phyloP scores from a whole-genome alignment of 495 filamentous ascomycete genomes.

The Trichocladium uniseriatum region DNA sequence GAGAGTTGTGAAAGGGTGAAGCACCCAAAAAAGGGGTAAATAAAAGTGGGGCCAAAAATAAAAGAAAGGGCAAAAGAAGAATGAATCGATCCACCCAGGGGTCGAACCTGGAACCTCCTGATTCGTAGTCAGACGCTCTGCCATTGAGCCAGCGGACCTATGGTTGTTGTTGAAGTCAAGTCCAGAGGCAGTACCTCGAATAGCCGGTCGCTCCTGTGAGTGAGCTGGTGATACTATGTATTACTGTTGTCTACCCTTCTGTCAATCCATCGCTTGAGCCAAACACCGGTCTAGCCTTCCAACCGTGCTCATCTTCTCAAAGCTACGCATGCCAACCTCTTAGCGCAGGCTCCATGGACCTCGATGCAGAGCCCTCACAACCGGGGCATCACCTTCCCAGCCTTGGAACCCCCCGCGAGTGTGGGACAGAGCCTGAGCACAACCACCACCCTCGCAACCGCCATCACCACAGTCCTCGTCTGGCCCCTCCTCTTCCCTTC shows the following conservation, averaged over 20 bases:
- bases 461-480: background rate
- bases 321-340: background rate
- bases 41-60: background rate
- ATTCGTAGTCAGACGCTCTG: constrained; percentile 7
- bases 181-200: background rate
- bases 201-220: no score
- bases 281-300: background rate
- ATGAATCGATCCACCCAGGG: constrained; percentile 3
- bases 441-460: background rate
- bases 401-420: background rate
- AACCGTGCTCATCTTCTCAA: background rate
- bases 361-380: constrained; percentile 5
- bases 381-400: constrained; percentile 5
- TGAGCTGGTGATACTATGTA: background rate
- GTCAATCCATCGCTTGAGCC: background rate
- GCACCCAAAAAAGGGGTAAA: no score
- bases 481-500: background rate
- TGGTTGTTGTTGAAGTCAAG: background rate
- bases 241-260: background rate
- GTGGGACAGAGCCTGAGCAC: background rate
- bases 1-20: no score
- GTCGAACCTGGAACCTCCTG: constrained; percentile 10
- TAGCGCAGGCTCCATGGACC: constrained; percentile 8
- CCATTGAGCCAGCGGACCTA: constrained; percentile 6
- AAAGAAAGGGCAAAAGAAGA: background rate